phyloP scores from a whole-genome alignment of 805 yeast species.

The Candida tammaniensis region DNA sequence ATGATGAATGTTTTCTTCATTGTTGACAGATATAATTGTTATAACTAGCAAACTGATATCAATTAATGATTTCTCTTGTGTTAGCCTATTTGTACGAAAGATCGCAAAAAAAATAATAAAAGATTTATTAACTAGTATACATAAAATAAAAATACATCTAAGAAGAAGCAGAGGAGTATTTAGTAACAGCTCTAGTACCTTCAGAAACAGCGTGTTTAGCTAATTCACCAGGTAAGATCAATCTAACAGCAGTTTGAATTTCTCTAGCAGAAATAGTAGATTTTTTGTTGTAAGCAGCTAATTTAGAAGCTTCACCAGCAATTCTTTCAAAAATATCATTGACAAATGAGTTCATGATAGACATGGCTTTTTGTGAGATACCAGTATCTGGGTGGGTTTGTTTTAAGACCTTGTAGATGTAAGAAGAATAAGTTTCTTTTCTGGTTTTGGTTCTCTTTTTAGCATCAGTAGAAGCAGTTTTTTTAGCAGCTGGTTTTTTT shows the following conservation, averaged over 20 bases:
- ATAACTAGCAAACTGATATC: too few species aligned
- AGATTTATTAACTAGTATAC: constrained; percentile 12
- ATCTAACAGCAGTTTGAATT: constrained; percentile 97
- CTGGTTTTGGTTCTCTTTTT: constrained; percentile 94
- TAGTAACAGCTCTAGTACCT: constrained; percentile 98
- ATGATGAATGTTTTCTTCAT: too few species aligned
- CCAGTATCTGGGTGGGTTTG: constrained; percentile 99
- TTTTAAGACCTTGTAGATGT: constrained; percentile 96
- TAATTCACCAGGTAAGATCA: constrained; percentile 96
- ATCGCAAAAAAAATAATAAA: too few species aligned
- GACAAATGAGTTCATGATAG: constrained; percentile 97
- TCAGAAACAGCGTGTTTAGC: constrained; percentile 98
- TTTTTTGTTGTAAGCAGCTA: constrained; percentile 98
- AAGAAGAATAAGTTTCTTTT: constrained; percentile 97
- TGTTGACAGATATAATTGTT: too few species aligned
- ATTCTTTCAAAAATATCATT: constrained; percentile 98
- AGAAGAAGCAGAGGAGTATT: constrained; percentile 72
- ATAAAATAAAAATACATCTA: constrained; percentile 16
- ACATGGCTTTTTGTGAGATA: constrained; percentile 98
- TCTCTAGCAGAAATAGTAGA: constrained; percentile 97
- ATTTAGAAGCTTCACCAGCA: constrained; percentile 96
- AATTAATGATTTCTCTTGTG: too few species aligned
- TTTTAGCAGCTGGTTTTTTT: constrained; percentile 89
- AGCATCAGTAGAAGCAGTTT: constrained; percentile 73
- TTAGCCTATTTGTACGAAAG: too few species aligned